Conservation (phyloP, 2,329 filamentous ascomycete species). For the Emmonsiellopsis sp. region DNA sequence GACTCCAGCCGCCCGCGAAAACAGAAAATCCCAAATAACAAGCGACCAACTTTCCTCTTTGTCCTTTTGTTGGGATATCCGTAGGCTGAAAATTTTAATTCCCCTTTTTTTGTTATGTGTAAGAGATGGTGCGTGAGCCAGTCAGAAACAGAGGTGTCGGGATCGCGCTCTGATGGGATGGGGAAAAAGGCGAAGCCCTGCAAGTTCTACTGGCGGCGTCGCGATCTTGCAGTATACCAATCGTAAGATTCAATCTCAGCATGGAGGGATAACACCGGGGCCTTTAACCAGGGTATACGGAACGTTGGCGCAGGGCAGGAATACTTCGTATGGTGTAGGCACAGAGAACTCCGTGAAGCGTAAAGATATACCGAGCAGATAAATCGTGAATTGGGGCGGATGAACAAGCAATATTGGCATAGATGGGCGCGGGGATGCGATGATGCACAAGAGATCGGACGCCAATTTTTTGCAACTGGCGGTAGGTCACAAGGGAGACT, state of each 20-base stretch:
- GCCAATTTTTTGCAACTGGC: neutral
- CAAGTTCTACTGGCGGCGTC: neutral
- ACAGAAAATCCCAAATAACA: neutral
- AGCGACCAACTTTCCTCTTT: neutral
- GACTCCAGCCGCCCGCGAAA: neutral
- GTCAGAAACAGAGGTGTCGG: neutral
- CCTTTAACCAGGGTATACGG: neutral
- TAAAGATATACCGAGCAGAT: neutral
- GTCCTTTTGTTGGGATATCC: neutral
- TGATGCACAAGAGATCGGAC: neutral
- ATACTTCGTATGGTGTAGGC: neutral
- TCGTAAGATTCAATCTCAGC: neutral
- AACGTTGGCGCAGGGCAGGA: neutral
- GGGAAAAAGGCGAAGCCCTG: neutral
- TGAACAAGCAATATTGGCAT: neutral
- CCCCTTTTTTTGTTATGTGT: neutral
- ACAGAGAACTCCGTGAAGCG: neutral
- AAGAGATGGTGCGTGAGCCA: neutral
- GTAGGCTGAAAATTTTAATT: neutral
- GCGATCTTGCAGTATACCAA: conserved; percentile 5
- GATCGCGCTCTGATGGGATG: neutral
- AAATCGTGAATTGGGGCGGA: neutral
- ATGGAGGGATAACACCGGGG: neutral
- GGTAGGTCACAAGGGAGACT: neutral
- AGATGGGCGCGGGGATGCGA: neutral